These are phyloP conservation scores for Coemansia sp. DNA, from an alignment of 192 early-diverging fungal species.

Conservation along the genomic window DNA sequence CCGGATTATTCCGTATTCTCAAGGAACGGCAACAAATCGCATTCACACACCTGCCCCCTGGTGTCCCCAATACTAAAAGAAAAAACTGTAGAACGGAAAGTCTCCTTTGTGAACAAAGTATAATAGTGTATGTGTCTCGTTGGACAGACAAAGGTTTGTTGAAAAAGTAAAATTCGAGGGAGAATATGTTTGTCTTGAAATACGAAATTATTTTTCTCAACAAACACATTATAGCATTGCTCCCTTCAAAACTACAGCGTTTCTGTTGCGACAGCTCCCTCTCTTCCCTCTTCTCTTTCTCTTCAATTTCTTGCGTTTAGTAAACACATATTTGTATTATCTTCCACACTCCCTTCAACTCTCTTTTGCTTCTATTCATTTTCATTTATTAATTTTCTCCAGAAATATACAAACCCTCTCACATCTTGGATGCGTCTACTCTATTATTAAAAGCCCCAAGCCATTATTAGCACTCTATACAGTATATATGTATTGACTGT, in stretches of 20 bases:
- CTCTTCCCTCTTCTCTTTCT: background rate
- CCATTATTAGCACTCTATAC: too few species aligned
- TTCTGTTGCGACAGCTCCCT: background rate
- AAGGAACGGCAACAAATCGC: too few species aligned
- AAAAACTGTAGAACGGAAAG: background rate
- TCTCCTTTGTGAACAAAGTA: background rate
- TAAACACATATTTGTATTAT: too few species aligned
- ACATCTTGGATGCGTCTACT: too few species aligned
- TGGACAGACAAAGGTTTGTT: slow-evolving; percentile 4
- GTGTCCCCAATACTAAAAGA: background rate
- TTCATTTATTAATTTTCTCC: slow-evolving; percentile 1
- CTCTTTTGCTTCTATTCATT: slow-evolving; percentile 6
- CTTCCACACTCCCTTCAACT: background rate
- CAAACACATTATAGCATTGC: too few species aligned
- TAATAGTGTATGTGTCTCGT: slow-evolving; percentile 3
- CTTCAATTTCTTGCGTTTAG: background rate
- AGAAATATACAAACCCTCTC: too few species aligned
- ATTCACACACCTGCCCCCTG: too few species aligned
- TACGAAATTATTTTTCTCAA: background rate
- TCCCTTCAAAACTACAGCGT: too few species aligned
- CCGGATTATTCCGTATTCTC: too few species aligned
- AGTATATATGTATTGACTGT: too few species aligned
- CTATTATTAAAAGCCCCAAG: too few species aligned
- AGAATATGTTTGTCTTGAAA: slow-evolving; percentile 5
- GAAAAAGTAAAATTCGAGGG: slow-evolving; percentile 7